Evolutionary conservation across 129 eudicot species (phyloP).

Genomic region (Centaurea solstitialis): DNA sequence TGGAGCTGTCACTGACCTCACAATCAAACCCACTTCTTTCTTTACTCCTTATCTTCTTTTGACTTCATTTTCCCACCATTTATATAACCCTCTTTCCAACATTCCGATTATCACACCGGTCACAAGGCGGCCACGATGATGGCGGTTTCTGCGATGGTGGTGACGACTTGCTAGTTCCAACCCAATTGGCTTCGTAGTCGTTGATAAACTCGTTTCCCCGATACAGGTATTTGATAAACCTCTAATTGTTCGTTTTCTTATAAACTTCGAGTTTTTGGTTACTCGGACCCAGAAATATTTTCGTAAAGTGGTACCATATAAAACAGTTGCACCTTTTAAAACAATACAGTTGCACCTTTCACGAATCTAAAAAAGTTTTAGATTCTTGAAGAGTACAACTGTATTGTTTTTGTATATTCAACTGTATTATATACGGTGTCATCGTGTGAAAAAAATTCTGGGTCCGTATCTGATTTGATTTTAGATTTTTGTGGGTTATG

Average conservation of each 20-base stretch:
- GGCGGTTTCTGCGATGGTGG: background rate
- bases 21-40: slow-evolving; percentile 3
- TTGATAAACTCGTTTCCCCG: background rate
- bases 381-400: too few relatives aligned
- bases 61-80: slow-evolving; percentile 17
- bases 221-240: background rate
- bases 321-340: too few relatives aligned
- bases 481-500: background rate
- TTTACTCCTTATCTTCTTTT: background rate
- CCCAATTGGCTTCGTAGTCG: background rate
- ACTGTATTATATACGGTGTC: too few relatives aligned
- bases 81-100: slow-evolving; percentile 11
- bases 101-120: slow-evolving; percentile 19
- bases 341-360: too few relatives aligned
- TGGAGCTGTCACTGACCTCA: slow-evolving; percentile 46
- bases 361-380: too few relatives aligned
- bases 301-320: too few relatives aligned
- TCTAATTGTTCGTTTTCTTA: background rate
- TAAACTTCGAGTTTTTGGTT: background rate
- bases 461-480: background rate
- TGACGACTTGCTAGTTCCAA: background rate
- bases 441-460: background rate
- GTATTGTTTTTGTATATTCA: too few relatives aligned
- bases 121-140: background rate
- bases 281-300: too few relatives aligned